Conservation (phyloP, 371 early-diverging fungal species). For the Thermomucor indicae-seudaticae region DNA sequence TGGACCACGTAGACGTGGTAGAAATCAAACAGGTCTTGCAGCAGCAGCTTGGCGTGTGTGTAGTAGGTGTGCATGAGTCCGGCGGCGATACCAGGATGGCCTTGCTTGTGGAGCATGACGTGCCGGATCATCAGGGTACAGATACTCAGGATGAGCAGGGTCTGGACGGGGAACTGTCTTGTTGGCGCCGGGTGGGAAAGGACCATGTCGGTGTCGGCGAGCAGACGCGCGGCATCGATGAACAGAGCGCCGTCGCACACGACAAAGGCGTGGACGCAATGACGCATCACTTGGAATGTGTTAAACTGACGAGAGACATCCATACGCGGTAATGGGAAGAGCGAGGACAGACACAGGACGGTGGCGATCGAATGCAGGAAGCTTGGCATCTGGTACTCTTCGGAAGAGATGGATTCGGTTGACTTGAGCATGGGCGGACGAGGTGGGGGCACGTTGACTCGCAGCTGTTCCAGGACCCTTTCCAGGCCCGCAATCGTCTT, state of each 20-base stretch:
- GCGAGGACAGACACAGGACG: conserved; percentile 13
- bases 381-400: conserved; percentile 12
- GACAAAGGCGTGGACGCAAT: conserved; percentile 39
- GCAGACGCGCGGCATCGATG: conserved; percentile 25
- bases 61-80: conserved; percentile 31
- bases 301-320: conserved; percentile 27
- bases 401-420: not conserved
- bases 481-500: conserved; percentile 40
- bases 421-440: conserved; percentile 14
- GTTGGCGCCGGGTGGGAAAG: conserved; percentile 25
- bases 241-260: conserved; percentile 37
- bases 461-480: conserved; percentile 38
- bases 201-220: conserved; percentile 29
- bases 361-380: conserved; percentile 21
- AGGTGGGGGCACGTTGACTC: conserved; percentile 38
- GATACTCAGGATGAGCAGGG: conserved; percentile 33
- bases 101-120: conserved; percentile 24
- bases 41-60: conserved; percentile 27
- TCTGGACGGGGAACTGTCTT: conserved; percentile 24
- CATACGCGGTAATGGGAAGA: conserved; percentile 7
- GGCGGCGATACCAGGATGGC: conserved; percentile 18
- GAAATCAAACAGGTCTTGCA: conserved; percentile 42
- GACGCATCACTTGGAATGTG: conserved; percentile 32
- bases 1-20: conserved; percentile 35
- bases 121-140: conserved; percentile 37